A percentile compares a stretch with the other conserved stretches of the same genome.
phyloP scores from a whole-genome alignment of 2,329 filamentous ascomycete species.

The Chrysosporium queenslandicum region DNA sequence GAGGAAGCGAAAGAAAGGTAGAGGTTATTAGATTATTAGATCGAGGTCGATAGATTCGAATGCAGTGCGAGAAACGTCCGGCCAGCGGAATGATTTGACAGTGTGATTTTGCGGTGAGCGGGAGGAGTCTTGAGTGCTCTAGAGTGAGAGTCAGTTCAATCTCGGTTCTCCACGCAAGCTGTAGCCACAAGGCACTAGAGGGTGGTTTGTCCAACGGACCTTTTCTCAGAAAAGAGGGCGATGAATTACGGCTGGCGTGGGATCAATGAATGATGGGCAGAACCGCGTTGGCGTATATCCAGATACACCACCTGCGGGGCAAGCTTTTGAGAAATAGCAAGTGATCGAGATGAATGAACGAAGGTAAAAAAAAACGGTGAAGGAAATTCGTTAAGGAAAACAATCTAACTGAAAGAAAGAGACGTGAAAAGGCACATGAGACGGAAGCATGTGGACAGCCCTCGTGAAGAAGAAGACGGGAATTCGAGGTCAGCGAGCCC shows the following conservation, averaged over 20 bases:
- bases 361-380: conserved; percentile 1
- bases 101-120: conserved; percentile 4
- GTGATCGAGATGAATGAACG: background rate
- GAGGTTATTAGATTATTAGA: conserved; percentile 6
- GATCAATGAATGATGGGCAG: background rate
- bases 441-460: conserved; percentile 7
- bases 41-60: background rate
- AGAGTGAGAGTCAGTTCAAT: background rate
- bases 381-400: conserved; percentile 11
- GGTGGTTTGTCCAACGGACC: background rate
- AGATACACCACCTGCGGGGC: conserved; percentile 1
- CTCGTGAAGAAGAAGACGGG: conserved; percentile 3
- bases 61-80: background rate
- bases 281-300: conserved; percentile 8
- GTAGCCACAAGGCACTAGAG: background rate
- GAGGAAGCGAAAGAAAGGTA: background rate
- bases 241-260: background rate
- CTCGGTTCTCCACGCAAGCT: background rate
- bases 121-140: background rate
- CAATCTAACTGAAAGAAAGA: background rate
- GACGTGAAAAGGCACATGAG: conserved; percentile 1
- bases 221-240: background rate
- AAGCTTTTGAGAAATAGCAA: background rate
- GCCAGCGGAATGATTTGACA: conserved; percentile 10
- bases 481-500: background rate